Base-by-base conservation (phyloP, 2,329 filamentous ascomycete genomes). In the Aspergillus fumigatiaffinis region DNA sequence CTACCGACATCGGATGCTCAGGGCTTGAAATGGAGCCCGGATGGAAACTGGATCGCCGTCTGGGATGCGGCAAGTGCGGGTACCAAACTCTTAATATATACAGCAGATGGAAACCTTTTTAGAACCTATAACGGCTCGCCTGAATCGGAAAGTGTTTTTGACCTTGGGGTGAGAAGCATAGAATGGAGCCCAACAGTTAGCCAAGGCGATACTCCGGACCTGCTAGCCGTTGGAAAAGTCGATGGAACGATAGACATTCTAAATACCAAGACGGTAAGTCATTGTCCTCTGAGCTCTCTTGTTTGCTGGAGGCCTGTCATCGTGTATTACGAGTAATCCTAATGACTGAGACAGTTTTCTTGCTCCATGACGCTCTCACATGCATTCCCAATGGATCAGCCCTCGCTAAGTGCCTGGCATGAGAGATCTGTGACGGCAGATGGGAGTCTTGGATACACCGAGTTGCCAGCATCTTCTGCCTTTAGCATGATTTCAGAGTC, bases 81-180 rank as follows among this genome's bases (percentile, higher is more conserved):
- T 7, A 80, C 79, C 35, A 79, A 77, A 54, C 66, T 85, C 10
- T 70, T 80, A 54, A 76, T 87, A 44, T 84, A 82, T 63, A 86
- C 84, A 1, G 81, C 83, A 2, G 83, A 86, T 63, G 84, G 83
- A 1, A 78, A 86, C 60, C 73, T 81, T 3, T 87, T 82, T 69
- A 78, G 82, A 54, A 81, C 79, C 0, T 83, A 82, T 60, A 73
- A 73, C 3, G 77, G 78, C 4, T 66, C 68, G 6, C 58, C 67
- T 4, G 73, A 73, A 12, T 66, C 73, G 3, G 71, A 72, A 50
- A 68, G 65, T 23, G 68, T 76, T 3, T 67, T 73, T 56, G 80
- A 80, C 35, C 64, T 83, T 21, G 82, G 82, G 0, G 76, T 83
- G 32, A 81, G 76, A 65, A 76, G 72, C 4, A 73, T 84, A 42